Evolutionary conservation across 192 early-diverging fungal species (phyloP).

Genomic region (Backusella westeae): DNA sequence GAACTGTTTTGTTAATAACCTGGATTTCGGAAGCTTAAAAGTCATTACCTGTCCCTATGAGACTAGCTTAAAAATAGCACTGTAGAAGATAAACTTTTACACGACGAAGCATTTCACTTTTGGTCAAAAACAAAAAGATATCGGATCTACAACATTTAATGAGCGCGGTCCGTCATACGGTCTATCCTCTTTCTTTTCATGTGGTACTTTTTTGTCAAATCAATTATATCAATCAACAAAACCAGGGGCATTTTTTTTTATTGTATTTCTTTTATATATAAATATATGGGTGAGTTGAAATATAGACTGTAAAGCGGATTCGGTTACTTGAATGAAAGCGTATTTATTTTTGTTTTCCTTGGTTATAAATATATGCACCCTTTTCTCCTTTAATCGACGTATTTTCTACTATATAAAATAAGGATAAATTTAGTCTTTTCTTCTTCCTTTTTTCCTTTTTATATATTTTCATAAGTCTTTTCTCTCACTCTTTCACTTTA

Average conservation of each 20-base stretch:
- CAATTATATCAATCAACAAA: not conserved
- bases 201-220: not conserved
- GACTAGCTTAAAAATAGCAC: not conserved
- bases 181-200: constrained; percentile 1
- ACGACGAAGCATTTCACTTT: not conserved
- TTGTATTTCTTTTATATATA: not conserved
- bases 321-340: not conserved
- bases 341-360: not conserved
- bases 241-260: not conserved
- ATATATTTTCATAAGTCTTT: not conserved
- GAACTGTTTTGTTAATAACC: not conserved
- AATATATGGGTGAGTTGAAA: not conserved
- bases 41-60: not conserved
- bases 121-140: not conserved
- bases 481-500: not conserved
- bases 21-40: constrained; percentile 5
- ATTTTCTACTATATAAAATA: not conserved
- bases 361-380: not conserved
- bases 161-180: not conserved
- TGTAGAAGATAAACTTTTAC: constrained; percentile 1
- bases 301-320: not conserved
- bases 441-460: not conserved
- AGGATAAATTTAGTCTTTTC: not conserved
- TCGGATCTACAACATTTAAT: constrained; percentile 8
- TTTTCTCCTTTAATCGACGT: not conserved